Conservation (phyloP, 306 rosid genomes). For the Acacia confusa region DNA sequence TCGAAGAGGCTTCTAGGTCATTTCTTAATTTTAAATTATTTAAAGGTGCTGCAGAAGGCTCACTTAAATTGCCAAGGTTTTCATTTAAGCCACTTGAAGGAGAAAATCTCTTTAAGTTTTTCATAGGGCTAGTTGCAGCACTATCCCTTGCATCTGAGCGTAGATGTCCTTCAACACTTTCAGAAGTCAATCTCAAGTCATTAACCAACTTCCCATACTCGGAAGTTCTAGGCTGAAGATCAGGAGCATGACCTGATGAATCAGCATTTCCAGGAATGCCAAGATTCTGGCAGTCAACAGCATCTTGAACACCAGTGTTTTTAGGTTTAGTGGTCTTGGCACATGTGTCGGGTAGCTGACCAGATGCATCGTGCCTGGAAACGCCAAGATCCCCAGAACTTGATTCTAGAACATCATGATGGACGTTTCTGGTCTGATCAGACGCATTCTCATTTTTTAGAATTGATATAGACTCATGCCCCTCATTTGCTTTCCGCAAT, state of each 20-base stretch:
- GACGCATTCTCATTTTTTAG: constrained; percentile 29
- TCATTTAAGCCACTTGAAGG: constrained; percentile 47
- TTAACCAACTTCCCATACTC: constrained; percentile 37
- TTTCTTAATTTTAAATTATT: constrained; percentile 35
- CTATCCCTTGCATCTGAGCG: constrained; percentile 41
- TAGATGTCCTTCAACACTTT: constrained; percentile 42
- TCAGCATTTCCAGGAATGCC: constrained; percentile 27
- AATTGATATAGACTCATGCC: constrained; percentile 7
- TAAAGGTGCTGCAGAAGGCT: constrained; percentile 29
- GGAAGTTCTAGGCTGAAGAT: constrained; percentile 23
- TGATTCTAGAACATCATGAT: constrained; percentile 24
- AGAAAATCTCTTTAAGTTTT: constrained; percentile 43
- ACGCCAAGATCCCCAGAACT: constrained; percentile 10
- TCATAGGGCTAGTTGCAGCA: constrained; percentile 42
- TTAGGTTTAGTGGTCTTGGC: constrained; percentile 34
- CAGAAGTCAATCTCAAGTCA: constrained; percentile 37
- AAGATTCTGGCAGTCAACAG: constrained; percentile 35
- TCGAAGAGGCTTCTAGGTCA: constrained; percentile 35
- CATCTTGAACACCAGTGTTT: constrained; percentile 25
- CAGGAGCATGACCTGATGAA: constrained; percentile 26
- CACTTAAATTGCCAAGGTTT: constrained; percentile 37
- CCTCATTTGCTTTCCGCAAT: constrained; percentile 20
- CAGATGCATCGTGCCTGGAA: constrained; percentile 27
- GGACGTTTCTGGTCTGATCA: constrained; percentile 28
- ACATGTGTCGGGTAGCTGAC: constrained; percentile 28